Conservation (phyloP, 225 moss, liverwort and hornwort genomes). For the Antitrichia curtipendula region DNA sequence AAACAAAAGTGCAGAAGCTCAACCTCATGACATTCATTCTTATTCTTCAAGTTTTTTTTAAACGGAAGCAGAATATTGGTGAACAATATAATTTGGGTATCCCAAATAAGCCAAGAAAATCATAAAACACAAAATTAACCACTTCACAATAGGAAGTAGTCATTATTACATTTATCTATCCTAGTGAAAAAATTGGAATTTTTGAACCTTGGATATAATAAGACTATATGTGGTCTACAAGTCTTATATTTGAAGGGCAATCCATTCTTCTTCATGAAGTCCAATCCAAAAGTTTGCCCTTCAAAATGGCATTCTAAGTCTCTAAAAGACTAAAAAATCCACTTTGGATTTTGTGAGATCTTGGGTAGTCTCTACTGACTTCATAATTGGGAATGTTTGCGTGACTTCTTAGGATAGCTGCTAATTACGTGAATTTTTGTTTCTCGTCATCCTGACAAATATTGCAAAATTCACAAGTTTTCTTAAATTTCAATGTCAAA, state of each 20-base stretch:
- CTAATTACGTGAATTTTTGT: neutral
- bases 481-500: neutral
- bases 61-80: neutral
- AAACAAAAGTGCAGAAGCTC: too few relatives aligned
- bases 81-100: neutral
- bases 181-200: neutral
- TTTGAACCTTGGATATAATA: neutral
- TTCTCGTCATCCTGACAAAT: fast-evolving
- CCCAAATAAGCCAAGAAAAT: neutral
- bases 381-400: neutral
- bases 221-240: neutral
- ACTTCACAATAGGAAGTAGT: neutral
- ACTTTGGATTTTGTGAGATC: neutral
- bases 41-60: neutral
- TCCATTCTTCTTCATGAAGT: neutral
- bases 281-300: neutral
- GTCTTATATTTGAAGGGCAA: neutral
- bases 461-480: neutral
- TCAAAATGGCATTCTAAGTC: neutral
- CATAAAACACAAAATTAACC: neutral
- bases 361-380: neutral
- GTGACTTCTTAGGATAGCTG: fast-evolving
- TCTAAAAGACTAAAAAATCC: neutral
- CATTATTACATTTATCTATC: neutral
- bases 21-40: neutral